These are phyloP conservation scores for Leccinum subtestaceum DNA, from an alignment of 768 basidiomycete species.

Conservation along the genomic window DNA sequence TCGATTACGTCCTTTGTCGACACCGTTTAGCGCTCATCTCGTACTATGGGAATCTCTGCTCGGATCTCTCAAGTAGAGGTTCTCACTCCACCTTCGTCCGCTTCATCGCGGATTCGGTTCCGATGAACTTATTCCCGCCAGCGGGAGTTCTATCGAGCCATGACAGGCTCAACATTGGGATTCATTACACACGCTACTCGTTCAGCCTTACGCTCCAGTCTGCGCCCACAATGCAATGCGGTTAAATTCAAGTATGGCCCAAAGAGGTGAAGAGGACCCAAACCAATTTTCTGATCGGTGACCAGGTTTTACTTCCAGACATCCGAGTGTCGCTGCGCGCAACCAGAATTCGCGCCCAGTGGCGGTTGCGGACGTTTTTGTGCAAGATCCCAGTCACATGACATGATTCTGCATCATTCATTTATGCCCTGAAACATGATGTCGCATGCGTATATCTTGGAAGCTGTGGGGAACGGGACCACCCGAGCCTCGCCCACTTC, in stretches of 20 bases:
- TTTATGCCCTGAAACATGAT: background rate
- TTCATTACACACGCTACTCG: background rate
- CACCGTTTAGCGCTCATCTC: background rate
- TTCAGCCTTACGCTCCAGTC: background rate
- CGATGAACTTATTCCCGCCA: background rate
- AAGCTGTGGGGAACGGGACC: background rate
- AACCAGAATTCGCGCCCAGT: background rate
- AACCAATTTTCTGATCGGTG: background rate
- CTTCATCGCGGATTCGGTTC: background rate
- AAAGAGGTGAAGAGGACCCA: background rate
- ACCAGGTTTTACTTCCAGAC: background rate
- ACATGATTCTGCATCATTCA: conserved; percentile 10
- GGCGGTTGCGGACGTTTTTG: conserved; percentile 3
- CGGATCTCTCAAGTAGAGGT: background rate
- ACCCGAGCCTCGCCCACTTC: conserved; percentile 2
- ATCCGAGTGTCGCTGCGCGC: background rate
- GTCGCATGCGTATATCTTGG: conserved; percentile 17
- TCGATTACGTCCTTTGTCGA: background rate
- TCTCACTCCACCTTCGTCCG: background rate
- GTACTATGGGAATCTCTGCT: background rate
- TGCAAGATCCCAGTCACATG: conserved; percentile 7
- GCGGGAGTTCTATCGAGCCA: background rate
- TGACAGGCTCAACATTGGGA: background rate
- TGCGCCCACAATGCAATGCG: background rate
- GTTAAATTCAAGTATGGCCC: background rate